Base-by-base conservation (phyloP, 495 filamentous ascomycete species). In the Penicillium bovifimosum region DNA sequence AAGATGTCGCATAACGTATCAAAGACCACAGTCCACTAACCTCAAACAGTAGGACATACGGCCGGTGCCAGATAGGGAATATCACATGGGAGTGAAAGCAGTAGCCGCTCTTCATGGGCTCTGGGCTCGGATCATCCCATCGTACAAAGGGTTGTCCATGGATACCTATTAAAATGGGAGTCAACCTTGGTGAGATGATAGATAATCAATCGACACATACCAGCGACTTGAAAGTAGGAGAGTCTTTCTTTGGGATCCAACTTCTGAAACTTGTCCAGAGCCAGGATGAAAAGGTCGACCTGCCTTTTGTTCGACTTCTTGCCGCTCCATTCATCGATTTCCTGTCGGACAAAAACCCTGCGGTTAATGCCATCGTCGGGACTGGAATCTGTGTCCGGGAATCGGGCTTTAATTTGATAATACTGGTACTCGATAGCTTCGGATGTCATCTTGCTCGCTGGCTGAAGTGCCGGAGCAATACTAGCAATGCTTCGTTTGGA, bases 21-120 rank as follows among this genome's bases (percentile, higher is more conserved):
- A 24, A 24, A 4, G 20, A 4, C 20, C 20, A 24, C 20, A 4
- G 2, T 8, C 4, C 6, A 38, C 38, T 10, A 65, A 71, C 73
- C 60, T 79, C 76, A 28, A 66, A 72, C 0, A 77, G 63, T 1
- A 69, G 52, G 26, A 79, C 48, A 55, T 78, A 79, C 2, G 74
- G 74, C 2, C 78, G 56, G 42, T 82, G 73, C 62, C 71, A 73
- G 1, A 67, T 60, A 0, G 76, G 72, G 47, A 81, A 82, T 7
- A 76, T 47, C 60, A 56, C 18, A 55, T 66, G 52, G 56, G 68
- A 10, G 59, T 72, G 61, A 31, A 58, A 41, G 34, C 61, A 58
- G 39, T 69, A 58, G 41, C 63, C 55, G 62, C 63, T 60, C 54
- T 66, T 54, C 24, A 58, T 55, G 54, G 53, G 49, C 49, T 38